Percentiles rank a stretch among this genome's conserved stretches.
phyloP scores from a whole-genome alignment of 2,329 filamentous ascomycete species.

The Hypocreales sp. region DNA sequence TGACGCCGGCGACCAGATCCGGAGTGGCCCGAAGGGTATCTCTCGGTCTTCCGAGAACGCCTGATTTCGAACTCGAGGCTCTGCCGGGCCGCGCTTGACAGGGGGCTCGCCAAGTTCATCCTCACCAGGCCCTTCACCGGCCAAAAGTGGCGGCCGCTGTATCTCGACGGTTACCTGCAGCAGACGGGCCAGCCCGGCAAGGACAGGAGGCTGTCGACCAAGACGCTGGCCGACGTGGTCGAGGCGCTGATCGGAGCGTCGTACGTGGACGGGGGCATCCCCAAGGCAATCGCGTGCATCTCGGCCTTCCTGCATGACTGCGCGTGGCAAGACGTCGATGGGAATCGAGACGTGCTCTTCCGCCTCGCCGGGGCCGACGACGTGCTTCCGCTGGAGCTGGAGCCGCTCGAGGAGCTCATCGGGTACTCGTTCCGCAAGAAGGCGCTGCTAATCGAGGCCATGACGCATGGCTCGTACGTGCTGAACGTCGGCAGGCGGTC shows the following conservation, averaged over 20 bases:
- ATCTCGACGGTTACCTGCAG: conserved; percentile 25
- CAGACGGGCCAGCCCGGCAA: conserved; percentile 3
- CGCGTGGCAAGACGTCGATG: conserved; percentile 32
- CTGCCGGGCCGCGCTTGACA: conserved; percentile 43
- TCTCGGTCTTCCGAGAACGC: conserved; percentile 51
- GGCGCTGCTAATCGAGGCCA: conserved; percentile 56
- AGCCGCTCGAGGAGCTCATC: conserved; percentile 46
- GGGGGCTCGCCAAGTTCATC: conserved; percentile 59
- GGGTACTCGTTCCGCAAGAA: conserved; percentile 59
- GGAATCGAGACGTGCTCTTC: conserved; percentile 27
- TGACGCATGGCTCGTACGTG: conserved; percentile 57
- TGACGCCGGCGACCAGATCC: conserved; percentile 30
- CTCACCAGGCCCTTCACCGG: conserved; percentile 52
- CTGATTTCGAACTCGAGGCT: conserved; percentile 66
- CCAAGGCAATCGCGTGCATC: conserved; percentile 48
- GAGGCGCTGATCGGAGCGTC: conserved; percentile 72
- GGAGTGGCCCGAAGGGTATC: conserved; percentile 59
- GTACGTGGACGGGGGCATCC: conserved; percentile 51
- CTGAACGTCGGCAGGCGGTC: conserved; percentile 22
- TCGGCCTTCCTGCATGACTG: conserved; percentile 48
- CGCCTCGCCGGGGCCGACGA: conserved; percentile 18
- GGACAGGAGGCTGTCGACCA: conserved; percentile 44
- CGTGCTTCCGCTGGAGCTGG: conserved; percentile 23
- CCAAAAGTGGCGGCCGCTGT: conserved; percentile 55
- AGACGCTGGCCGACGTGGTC: conserved; percentile 74